Conservation (phyloP, 23 red algal species). For the Gracilaria domingensis region DNA sequence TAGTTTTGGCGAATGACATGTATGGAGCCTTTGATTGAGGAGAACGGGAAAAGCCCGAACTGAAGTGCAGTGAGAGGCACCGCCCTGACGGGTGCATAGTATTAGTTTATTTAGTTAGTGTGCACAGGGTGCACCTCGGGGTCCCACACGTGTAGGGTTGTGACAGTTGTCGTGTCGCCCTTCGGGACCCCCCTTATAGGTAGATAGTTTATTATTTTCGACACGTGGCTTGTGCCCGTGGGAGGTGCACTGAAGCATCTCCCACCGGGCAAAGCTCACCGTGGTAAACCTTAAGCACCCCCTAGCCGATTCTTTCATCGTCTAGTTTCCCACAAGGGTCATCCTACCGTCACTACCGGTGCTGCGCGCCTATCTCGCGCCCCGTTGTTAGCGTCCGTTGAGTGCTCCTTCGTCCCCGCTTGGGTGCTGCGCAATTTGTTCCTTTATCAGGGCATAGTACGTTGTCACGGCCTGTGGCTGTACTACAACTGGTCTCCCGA, state of each 20-base stretch:
- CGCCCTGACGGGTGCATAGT: too few species aligned
- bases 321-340: conserved; percentile 1
- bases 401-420: background rate
- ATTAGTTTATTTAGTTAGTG: too few species aligned
- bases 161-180: too few species aligned
- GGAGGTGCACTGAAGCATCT: background rate
- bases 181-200: background rate
- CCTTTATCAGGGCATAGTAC: background rate
- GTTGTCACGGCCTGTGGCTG: background rate
- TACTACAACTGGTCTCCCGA: too few species aligned
- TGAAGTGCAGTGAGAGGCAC: too few species aligned
- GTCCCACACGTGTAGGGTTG: too few species aligned
- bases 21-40: too few species aligned
- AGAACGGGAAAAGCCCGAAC: too few species aligned
- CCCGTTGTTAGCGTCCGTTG: conserved; percentile 24
- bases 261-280: background rate
- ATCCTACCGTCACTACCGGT: background rate
- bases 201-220: background rate
- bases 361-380: background rate
- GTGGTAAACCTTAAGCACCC: background rate
- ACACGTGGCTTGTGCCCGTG: background rate
- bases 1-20: too few species aligned
- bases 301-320: conserved; percentile 1
- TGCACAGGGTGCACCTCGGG: too few species aligned
- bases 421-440: background rate